phyloP scores from a whole-genome alignment of 805 yeast genomes.

The Scheffersomyces stipitis region DNA sequence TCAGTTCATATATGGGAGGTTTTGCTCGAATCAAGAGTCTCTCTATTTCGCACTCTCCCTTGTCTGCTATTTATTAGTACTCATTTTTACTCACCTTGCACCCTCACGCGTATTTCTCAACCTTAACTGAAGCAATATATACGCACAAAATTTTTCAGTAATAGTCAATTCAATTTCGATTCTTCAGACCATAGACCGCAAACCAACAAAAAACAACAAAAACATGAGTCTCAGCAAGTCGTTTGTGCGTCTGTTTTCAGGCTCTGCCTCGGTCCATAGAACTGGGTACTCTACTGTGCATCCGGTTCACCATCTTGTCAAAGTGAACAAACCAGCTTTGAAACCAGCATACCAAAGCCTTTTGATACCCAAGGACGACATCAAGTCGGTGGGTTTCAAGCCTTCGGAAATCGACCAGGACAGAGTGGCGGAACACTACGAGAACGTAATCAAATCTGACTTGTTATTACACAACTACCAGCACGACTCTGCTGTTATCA shows the following conservation, averaged over 20 bases:
- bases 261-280: conserved; percentile 49
- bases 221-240: conserved; percentile 9
- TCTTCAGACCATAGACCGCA: too few relatives aligned
- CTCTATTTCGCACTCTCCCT: too few relatives aligned
- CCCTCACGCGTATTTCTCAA: too few relatives aligned
- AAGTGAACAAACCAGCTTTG: conserved; percentile 68
- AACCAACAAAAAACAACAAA: too few relatives aligned
- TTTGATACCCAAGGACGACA: conserved; percentile 66
- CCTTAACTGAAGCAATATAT: too few relatives aligned
- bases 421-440: conserved; percentile 74
- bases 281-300: conserved; percentile 65
- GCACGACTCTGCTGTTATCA: conserved; percentile 55
- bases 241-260: conserved; percentile 30
- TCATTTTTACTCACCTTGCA: too few relatives aligned
- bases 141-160: too few relatives aligned
- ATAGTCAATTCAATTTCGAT: too few relatives aligned
- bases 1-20: too few relatives aligned
- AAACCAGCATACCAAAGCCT: conserved; percentile 74
- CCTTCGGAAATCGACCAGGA: conserved; percentile 80
- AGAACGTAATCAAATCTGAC: conserved; percentile 73
- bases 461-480: conserved; percentile 72
- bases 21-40: too few relatives aligned
- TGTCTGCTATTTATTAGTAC: too few relatives aligned
- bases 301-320: conserved; percentile 90
- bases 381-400: conserved; percentile 72